Percentiles rank a stretch among this genome's conserved stretches.
These are phyloP conservation scores for Lepidium sativum DNA, from an alignment of 345 rosid species.

Conservation along the genomic window DNA sequence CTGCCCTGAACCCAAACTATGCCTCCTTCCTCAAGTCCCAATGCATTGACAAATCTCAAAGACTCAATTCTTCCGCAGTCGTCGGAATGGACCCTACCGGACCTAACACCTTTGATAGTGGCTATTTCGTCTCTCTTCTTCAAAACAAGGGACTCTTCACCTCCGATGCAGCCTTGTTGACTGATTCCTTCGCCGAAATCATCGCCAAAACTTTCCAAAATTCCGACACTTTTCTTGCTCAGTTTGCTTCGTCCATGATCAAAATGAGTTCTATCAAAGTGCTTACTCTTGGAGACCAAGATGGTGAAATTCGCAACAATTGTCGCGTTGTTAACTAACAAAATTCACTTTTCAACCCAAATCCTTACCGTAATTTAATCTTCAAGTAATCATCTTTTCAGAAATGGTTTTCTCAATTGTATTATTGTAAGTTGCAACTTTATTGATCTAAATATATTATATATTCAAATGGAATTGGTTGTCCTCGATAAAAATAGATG, in stretches of 20 bases:
- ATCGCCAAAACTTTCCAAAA: slow-evolving; percentile 13
- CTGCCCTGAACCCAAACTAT: slow-evolving; percentile 32
- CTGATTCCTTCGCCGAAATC: slow-evolving; percentile 21
- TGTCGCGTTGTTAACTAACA: slow-evolving; percentile 33
- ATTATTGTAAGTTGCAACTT: neutral
- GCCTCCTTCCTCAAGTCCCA: slow-evolving; percentile 31
- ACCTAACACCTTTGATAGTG: slow-evolving; percentile 32
- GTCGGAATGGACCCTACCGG: slow-evolving; percentile 50
- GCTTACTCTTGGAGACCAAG: slow-evolving; percentile 23
- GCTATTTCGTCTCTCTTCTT: slow-evolving; percentile 32
- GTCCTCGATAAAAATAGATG: too few relatives aligned
- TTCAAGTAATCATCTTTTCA: neutral
- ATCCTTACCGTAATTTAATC: neutral
- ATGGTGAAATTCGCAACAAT: slow-evolving; percentile 51
- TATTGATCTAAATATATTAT: neutral
- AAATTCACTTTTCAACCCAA: neutral
- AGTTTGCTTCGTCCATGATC: slow-evolving; percentile 42
- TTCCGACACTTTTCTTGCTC: slow-evolving; percentile 25
- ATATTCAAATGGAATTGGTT: neutral
- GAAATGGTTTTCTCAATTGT: neutral
- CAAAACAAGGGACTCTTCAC: slow-evolving; percentile 34
- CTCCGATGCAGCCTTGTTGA: slow-evolving; percentile 55
- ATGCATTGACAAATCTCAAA: slow-evolving; percentile 32
- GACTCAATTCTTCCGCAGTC: slow-evolving; percentile 10
- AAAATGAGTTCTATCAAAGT: slow-evolving; percentile 46